phyloP scores from a whole-genome alignment of 495 filamentous ascomycete species.

The Clavariopsis aquatica region DNA sequence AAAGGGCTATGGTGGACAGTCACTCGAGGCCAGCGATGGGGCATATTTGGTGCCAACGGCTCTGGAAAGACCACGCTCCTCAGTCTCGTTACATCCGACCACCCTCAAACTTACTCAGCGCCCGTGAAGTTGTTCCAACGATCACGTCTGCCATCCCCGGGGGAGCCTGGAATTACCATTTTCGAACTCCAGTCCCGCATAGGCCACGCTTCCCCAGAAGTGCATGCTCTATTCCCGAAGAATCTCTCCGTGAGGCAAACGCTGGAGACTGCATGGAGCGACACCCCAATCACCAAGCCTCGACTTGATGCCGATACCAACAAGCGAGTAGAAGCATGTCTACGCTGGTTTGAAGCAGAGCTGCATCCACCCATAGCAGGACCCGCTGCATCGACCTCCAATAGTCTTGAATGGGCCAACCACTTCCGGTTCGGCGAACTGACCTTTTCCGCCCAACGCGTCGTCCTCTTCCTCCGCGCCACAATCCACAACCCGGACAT shows the following conservation, averaged over 20 bases:
- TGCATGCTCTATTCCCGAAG: slow-evolving; percentile 88
- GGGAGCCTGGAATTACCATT: slow-evolving; percentile 74
- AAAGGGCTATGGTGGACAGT: slow-evolving; percentile 80
- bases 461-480: slow-evolving; percentile 82
- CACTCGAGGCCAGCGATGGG: slow-evolving; percentile 82
- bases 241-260: slow-evolving; percentile 71
- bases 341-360: slow-evolving; percentile 74
- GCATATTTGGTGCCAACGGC: slow-evolving; percentile 86
- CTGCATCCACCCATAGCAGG: slow-evolving; percentile 60
- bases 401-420: slow-evolving; percentile 65
- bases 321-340: slow-evolving; percentile 60
- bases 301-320: slow-evolving; percentile 57
- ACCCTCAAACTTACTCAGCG: slow-evolving; percentile 88
- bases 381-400: slow-evolving; percentile 41
- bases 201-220: slow-evolving; percentile 89
- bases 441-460: slow-evolving; percentile 74
- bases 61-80: slow-evolving; percentile 91
- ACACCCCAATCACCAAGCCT: slow-evolving; percentile 76
- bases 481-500: slow-evolving; percentile 81
- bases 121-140: slow-evolving; percentile 84
- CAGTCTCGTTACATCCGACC: slow-evolving; percentile 90
- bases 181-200: slow-evolving; percentile 90
- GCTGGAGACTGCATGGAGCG: slow-evolving; percentile 82
- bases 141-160: slow-evolving; percentile 72
- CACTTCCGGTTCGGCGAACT: slow-evolving; percentile 70